A percentile compares a stretch with the other conserved stretches of the same genome.
Conservation (phyloP, 2,329 filamentous ascomycete genomes). For the Ilyonectria robusta region DNA sequence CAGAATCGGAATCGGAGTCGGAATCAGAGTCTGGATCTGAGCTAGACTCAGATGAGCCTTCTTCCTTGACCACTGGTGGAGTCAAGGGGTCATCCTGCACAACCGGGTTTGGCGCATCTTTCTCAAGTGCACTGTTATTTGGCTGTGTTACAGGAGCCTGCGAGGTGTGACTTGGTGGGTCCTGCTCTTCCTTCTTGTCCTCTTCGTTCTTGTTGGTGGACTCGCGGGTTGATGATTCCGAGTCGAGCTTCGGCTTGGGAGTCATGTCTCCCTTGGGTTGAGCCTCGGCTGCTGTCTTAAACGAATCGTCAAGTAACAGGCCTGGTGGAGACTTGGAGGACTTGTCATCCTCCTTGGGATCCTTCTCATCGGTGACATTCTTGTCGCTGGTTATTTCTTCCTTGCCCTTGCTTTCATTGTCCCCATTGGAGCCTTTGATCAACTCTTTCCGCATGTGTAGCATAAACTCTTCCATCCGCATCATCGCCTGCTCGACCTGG, state of each 20-base stretch:
- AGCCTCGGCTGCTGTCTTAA: constrained; percentile 36
- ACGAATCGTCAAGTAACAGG: constrained; percentile 41
- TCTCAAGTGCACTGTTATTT: constrained; percentile 20
- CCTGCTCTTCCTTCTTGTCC: constrained; percentile 20
- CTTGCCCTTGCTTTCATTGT: constrained; percentile 23
- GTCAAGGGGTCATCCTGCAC: constrained; percentile 32
- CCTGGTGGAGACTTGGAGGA: constrained; percentile 32
- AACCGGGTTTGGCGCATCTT: constrained; percentile 30
- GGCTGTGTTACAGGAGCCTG: constrained; percentile 15
- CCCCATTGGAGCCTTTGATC: constrained; percentile 7
- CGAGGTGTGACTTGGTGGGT: neutral
- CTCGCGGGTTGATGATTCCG: constrained; percentile 25
- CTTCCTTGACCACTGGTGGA: constrained; percentile 22
- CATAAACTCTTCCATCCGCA: constrained; percentile 43
- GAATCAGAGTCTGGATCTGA: constrained; percentile 43
- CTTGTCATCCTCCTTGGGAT: constrained; percentile 23
- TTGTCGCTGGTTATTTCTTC: constrained; percentile 33
- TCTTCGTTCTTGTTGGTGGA: constrained; percentile 26
- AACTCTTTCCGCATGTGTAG: constrained; percentile 46
- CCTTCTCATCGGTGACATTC: constrained; percentile 17
- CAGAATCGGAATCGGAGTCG: constrained; percentile 42
- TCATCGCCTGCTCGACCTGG: constrained; percentile 46
- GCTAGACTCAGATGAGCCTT: constrained; percentile 34
- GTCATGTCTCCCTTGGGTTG: constrained; percentile 16
- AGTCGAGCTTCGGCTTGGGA: constrained; percentile 5